Percentiles rank a stretch among this genome's conserved stretches.
phyloP scores from a whole-genome alignment of 1,139 yeast species.

The Pichia sp. region DNA sequence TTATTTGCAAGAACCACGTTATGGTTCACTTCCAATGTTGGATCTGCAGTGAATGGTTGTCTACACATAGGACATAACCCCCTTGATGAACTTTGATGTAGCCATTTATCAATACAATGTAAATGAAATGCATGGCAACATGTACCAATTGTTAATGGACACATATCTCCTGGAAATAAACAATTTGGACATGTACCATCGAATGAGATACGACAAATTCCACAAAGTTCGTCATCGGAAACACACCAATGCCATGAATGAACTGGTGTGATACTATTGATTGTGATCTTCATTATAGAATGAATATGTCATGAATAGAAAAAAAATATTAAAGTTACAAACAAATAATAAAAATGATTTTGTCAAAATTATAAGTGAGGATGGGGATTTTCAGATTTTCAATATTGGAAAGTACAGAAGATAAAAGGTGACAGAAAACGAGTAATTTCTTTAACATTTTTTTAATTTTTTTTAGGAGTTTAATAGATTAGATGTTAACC shows the following conservation, averaged over 20 bases:
- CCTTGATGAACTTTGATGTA: conserved; percentile 65
- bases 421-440: no score
- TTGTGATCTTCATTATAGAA: conserved; percentile 55
- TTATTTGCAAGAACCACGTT: conserved; percentile 13
- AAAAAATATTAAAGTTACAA: neutral
- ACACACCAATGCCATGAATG: conserved; percentile 81
- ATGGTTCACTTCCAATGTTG: conserved; percentile 21
- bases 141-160: conserved; percentile 61
- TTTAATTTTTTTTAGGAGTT: no score
- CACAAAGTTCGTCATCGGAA: conserved; percentile 74
- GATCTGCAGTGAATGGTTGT: conserved; percentile 49
- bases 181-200: conserved; percentile 89
- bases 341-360: neutral
- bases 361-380: no score
- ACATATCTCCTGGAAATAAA: conserved; percentile 79
- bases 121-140: conserved; percentile 82
- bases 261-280: conserved; percentile 70
- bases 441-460: no score
- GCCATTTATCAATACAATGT: conserved; percentile 80
- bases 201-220: conserved; percentile 82
- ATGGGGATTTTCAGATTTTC: no score
- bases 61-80: conserved; percentile 93
- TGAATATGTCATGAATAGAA: neutral
- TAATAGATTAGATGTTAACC: no score
- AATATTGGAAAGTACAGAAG: no score